Conservation (phyloP, 2,329 filamentous ascomycete species). For the Monilinia vaccinii-corymbosi region DNA sequence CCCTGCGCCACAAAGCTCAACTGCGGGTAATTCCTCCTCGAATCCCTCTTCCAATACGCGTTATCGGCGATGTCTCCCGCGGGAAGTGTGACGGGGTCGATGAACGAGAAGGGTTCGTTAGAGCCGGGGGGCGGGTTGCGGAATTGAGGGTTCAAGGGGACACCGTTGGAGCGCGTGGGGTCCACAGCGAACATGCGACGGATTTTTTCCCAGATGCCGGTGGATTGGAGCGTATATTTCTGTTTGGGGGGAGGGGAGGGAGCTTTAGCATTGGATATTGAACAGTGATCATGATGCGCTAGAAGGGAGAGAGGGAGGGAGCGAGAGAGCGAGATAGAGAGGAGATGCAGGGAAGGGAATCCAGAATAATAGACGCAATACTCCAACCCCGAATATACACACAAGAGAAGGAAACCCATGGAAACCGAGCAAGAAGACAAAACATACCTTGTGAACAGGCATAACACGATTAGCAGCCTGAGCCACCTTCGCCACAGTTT, state of each 20-base stretch:
- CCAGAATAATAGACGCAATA: too few relatives aligned
- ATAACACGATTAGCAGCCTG: slow-evolving; percentile 47
- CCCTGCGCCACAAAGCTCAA: slow-evolving; percentile 73
- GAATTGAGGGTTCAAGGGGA: slow-evolving; percentile 88
- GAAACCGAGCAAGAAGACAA: neutral
- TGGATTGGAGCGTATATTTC: slow-evolving; percentile 95
- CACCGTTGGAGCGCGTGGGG: slow-evolving; percentile 78
- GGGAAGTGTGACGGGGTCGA: slow-evolving; percentile 76
- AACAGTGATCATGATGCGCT: slow-evolving; percentile 11
- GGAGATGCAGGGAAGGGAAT: too few relatives aligned
- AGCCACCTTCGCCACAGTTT: slow-evolving; percentile 45
- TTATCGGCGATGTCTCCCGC: slow-evolving; percentile 84
- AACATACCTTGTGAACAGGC: slow-evolving; percentile 48
- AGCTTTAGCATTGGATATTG: slow-evolving; percentile 13
- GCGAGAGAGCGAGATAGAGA: neutral
- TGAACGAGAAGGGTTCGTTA: slow-evolving; percentile 61
- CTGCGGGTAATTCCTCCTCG: slow-evolving; percentile 71
- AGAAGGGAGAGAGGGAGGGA: slow-evolving; percentile 12
- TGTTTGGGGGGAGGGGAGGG: slow-evolving; percentile 32
- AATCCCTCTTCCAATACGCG: slow-evolving; percentile 93
- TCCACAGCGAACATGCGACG: slow-evolving; percentile 74
- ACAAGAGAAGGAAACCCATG: neutral
- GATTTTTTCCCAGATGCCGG: slow-evolving; percentile 77
- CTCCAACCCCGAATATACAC: too few relatives aligned
- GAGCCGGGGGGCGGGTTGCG: slow-evolving; percentile 75